Evolutionary conservation across 164 flowering plant species (phyloP).

Genomic region (Sextonia rubra): DNA sequence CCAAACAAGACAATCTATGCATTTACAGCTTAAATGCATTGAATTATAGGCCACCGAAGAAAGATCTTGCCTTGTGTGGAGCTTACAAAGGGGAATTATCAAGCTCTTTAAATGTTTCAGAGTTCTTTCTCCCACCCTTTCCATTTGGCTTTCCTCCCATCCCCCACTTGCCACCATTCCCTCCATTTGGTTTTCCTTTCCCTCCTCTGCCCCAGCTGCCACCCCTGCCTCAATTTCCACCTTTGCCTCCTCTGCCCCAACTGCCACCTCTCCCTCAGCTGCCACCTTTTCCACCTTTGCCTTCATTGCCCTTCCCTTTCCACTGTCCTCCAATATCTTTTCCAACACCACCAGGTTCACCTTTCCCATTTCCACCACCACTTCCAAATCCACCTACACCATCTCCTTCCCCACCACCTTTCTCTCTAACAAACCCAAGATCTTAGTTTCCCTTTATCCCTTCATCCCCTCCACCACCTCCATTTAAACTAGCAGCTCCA

Average conservation of each 20-base stretch:
- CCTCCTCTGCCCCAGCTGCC: conserved; percentile 22
- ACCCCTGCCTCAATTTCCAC: too few relatives aligned
- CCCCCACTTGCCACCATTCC: conserved; percentile 11
- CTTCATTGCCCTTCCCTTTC: conserved; percentile 8
- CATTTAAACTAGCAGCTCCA: conserved; percentile 5
- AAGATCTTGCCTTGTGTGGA: conserved; percentile 38
- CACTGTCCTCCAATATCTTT: not conserved
- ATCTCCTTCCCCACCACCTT: conserved; percentile 5
- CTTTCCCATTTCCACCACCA: conserved; percentile 6
- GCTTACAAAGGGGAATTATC: conserved; percentile 17
- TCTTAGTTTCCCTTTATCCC: conserved; percentile 13
- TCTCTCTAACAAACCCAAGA: conserved; percentile 7
- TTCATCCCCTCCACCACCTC: conserved; percentile 12
- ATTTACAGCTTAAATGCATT: conserved; percentile 40
- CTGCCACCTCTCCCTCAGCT: conserved; percentile 15
- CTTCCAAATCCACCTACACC: conserved; percentile 2
- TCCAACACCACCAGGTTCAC: not conserved
- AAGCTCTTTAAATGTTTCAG: conserved; percentile 30
- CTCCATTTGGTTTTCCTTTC: conserved; percentile 5
- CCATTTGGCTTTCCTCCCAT: conserved; percentile 28
- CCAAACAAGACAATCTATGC: conserved; percentile 38
- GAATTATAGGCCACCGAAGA: conserved; percentile 44
- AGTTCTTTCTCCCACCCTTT: conserved; percentile 35
- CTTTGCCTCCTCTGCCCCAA: conserved; percentile 15
- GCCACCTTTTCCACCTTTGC: conserved; percentile 21